Base-by-base conservation (phyloP, 306 rosid genomes). In the Fagus crenata region DNA sequence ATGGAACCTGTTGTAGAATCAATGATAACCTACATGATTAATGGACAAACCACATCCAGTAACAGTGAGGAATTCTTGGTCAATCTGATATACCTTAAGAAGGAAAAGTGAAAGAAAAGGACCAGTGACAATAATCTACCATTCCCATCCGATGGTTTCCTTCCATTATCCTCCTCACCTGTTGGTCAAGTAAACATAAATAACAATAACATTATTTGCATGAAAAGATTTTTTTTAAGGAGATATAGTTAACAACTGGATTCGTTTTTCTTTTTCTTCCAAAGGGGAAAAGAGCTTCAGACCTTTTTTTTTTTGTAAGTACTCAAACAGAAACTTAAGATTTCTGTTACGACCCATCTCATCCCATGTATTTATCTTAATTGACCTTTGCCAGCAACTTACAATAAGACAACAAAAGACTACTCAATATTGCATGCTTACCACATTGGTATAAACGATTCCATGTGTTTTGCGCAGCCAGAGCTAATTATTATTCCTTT, bases 71-170 rank as follows among this genome's bases (percentile, higher is more conserved):
- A 67, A 81, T 53, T 81, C 75, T 61, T 51, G 41, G 76, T 75
- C 65, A 43, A 49, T 51, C 74, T 22, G 28, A 54, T 81, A 63
- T 79, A 67, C 69, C 49, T 84, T 64, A 72, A 78, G 67, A 73
- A 73, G 31, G 64, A 73, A 81, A 65, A 49, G 33, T 49, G 63
- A 81, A 77, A 60, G 49, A 78, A 83, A 77, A 39, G 68, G 83
- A 72, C 79, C 77, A 81, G 72, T 53, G 64, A 69, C 78, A 81
- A 77, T 78, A 87, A 83, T 65, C 74, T 90, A 95, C 99, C 99
- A 95, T 95, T 92, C 99, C 99, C 99, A 95, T 95, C 56, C 99
- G 92, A 78, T 79, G 99, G 83, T 89, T 92, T 85, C 99, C 99
- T 89, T 92, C 97, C 97, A 95, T 92, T 88, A 92, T 82, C 83